phyloP scores from a whole-genome alignment of 352 stramenopile genomes.

The Thalassiosira oceanica region DNA sequence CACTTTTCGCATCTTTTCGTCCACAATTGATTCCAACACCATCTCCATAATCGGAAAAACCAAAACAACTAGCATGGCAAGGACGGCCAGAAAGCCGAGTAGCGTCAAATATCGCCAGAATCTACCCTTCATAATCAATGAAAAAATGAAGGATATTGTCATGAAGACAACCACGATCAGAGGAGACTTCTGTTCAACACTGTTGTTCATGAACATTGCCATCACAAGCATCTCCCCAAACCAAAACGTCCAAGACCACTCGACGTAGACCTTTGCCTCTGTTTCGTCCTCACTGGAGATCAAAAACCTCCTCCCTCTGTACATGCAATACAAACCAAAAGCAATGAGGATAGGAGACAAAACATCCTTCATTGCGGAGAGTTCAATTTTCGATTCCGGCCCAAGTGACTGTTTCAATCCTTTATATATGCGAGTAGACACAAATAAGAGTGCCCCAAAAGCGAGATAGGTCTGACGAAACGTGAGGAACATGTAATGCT shows the following conservation, averaged over 20 bases:
- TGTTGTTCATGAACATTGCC: constrained; percentile 70
- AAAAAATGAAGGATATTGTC: constrained; percentile 39
- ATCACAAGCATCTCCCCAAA: constrained; percentile 69
- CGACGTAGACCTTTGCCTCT: constrained; percentile 3
- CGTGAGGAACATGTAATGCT: not conserved
- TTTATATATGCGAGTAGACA: constrained; percentile 57
- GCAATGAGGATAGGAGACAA: constrained; percentile 58
- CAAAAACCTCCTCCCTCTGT: constrained; percentile 36
- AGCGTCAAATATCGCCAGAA: constrained; percentile 72
- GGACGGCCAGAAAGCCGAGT: constrained; percentile 52
- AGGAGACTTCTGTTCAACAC: constrained; percentile 17
- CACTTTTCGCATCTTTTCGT: constrained; percentile 77
- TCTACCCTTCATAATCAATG: constrained; percentile 68
- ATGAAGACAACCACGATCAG: constrained; percentile 18
- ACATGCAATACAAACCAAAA: constrained; percentile 66
- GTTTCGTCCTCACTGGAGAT: not conserved
- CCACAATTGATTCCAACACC: constrained; percentile 73
- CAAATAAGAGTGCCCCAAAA: constrained; percentile 53
- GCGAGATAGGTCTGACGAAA: constrained; percentile 35
- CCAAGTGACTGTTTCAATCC: constrained; percentile 2
- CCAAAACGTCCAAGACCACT: constrained; percentile 57
- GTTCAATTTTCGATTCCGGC: constrained; percentile 2
- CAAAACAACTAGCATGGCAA: constrained; percentile 65
- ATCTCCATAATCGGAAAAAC: constrained; percentile 80
- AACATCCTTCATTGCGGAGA: constrained; percentile 30